Evolutionary conservation across 1,284 basidiomycete species (phyloP).

Genomic region (Anthracocystis walkeri): DNA sequence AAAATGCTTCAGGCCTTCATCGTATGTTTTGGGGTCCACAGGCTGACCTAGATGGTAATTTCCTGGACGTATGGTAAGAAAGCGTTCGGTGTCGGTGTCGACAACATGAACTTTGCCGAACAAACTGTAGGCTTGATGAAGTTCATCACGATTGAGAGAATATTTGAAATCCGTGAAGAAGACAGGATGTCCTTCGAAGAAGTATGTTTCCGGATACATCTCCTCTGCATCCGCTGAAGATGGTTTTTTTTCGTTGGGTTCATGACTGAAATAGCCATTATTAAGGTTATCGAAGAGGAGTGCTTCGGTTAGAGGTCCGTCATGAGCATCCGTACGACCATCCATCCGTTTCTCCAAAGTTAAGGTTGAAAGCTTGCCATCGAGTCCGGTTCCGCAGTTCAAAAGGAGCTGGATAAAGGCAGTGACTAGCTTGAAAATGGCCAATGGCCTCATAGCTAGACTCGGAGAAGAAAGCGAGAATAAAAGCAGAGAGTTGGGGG

Average conservation of each 20-base stretch:
- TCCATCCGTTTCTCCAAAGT: neutral
- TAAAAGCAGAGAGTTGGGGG: too few relatives aligned
- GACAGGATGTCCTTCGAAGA: constrained; percentile 10
- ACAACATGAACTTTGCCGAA: constrained; percentile 18
- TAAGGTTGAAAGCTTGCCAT: too few relatives aligned
- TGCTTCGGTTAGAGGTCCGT: too few relatives aligned
- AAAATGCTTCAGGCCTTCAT: neutral
- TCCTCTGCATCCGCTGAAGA: neutral
- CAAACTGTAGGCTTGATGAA: neutral
- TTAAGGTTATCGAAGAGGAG: constrained; percentile 11
- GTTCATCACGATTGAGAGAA: neutral
- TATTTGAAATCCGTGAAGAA: neutral
- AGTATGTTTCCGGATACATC: constrained; percentile 10
- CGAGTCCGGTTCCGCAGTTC: too few relatives aligned
- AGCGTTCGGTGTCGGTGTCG: constrained; percentile 1
- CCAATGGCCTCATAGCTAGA: too few relatives aligned
- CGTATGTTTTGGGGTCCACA: neutral
- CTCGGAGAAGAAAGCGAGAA: too few relatives aligned
- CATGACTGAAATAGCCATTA: neutral
- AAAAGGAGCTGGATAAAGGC: neutral
- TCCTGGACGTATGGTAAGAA: neutral
- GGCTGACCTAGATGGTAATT: too few relatives aligned
- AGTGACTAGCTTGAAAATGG: too few relatives aligned
- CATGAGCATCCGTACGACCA: neutral
- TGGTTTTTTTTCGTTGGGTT: neutral